Conservation (phyloP, 805 yeast species). For the Blastobotrys terrestris region DNA sequence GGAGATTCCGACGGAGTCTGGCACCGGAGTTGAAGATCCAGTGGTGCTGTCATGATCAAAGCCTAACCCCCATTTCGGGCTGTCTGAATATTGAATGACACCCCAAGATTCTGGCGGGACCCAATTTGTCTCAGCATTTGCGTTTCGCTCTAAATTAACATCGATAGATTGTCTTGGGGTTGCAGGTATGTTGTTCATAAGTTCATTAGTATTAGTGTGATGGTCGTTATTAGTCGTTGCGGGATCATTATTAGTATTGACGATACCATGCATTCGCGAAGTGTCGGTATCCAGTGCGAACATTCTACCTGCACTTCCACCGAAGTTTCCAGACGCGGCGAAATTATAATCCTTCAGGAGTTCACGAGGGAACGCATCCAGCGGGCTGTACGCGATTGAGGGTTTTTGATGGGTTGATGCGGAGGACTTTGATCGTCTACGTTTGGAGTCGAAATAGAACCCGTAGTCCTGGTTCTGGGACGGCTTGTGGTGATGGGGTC, state of each 20-base stretch:
- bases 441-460: background rate
- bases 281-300: slow-evolving; percentile 40
- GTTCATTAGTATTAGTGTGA: background rate
- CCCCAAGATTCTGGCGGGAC: slow-evolving; percentile 27
- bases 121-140: slow-evolving; percentile 15
- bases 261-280: slow-evolving; percentile 47
- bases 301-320: slow-evolving; percentile 4
- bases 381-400: background rate
- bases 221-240: background rate
- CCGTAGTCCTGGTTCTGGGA: background rate
- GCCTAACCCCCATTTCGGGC: slow-evolving; percentile 23
- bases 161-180: background rate
- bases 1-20: background rate
- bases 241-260: slow-evolving; percentile 18
- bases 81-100: slow-evolving; percentile 10
- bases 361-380: background rate
- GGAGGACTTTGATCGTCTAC: background rate
- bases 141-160: background rate
- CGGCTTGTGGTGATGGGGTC: background rate
- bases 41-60: slow-evolving; percentile 17
- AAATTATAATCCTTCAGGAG: background rate
- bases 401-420: background rate
- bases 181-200: slow-evolving; percentile 10
- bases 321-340: background rate
- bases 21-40: background rate